Evolutionary conservation across 208 protist genomes (phyloP), one percentile per base, ranked within the genome.

Genomic region (Herpetomonas samuelpessoai): DNA sequence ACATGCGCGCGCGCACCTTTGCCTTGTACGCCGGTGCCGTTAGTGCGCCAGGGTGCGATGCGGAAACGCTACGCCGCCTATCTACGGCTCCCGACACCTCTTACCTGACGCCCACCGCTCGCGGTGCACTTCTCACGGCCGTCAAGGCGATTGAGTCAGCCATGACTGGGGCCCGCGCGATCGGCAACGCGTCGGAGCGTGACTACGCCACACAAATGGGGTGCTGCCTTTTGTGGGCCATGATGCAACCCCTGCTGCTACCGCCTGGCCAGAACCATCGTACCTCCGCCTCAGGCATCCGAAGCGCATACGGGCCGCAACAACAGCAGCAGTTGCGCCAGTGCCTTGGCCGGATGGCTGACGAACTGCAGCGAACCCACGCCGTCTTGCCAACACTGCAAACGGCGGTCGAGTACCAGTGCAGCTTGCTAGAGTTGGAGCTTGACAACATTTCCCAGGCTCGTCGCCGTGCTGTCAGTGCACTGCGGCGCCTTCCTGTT

Each of bases 181-280:
- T 92, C 35, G 52, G 71, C 14, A 79, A 92, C 70, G 55, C 62
- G 16, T 82, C 81, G 18, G 89, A 96, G 44, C 71, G 83, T 21
- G 59, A 67, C 22, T 86, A 93, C 59, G 68, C 76, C 3, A 31
- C 85, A 49, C 73, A 80, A 45, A 54, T 82, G 24, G 86, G 83
- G 7, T 88, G 74, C 38, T 59, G 71, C 35, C 61, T 96, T 18
- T 59, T 93, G 47, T 96, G 89, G 89, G 82, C 86, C 47, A 46
- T 89, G 12, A 76, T 78, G 54, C 65, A 82, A 21, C 80, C 80
- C 0, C 62, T 86, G 1, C 27, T 86, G 4, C 80, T 41, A 6
- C 35, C 35, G 6, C 35, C 35, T 6, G 35, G 35, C 6, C 47
- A 19, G n/a, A 55, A 76, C 30, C 55, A 59, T 19, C 58, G 68